These are phyloP conservation scores for Alternaria sp. DNA, from an alignment of 2,329 filamentous ascomycete species.

Conservation along the genomic window DNA sequence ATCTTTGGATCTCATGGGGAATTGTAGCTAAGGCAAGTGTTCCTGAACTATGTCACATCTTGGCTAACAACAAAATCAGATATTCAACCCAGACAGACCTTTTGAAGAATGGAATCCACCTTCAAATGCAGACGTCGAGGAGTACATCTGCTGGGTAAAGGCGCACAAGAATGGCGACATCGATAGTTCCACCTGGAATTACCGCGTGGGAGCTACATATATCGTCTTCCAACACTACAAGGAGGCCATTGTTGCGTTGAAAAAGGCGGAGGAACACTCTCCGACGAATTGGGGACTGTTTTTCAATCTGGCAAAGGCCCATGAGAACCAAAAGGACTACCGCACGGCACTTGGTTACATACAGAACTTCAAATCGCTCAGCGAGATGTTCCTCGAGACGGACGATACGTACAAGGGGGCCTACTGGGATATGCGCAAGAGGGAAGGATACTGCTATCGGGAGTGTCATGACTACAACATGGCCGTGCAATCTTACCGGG, in stretches of 20 bases:
- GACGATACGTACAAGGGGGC: neutral
- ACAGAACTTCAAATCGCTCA: neutral
- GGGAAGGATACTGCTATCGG: neutral
- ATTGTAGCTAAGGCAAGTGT: too few species aligned
- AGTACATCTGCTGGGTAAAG: neutral
- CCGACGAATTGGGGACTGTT: neutral
- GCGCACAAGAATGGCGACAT: neutral
- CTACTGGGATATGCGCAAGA: neutral
- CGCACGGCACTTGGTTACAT: neutral
- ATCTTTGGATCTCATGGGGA: neutral
- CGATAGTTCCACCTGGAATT: neutral
- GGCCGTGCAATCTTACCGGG: too few species aligned
- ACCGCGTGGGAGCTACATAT: neutral
- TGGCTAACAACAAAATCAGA: too few species aligned
- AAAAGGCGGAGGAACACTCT: neutral
- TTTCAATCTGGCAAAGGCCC: neutral
- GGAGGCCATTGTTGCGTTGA: neutral
- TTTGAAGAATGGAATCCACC: neutral
- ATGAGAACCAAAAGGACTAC: neutral
- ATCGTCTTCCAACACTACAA: neutral
- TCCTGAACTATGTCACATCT: too few species aligned
- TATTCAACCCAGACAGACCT: neutral
- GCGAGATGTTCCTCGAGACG: neutral
- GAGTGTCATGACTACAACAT: neutral
- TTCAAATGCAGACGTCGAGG: neutral